Conservation (phyloP, 73 alveolate genomes). For the Blepharisma stoltei region DNA sequence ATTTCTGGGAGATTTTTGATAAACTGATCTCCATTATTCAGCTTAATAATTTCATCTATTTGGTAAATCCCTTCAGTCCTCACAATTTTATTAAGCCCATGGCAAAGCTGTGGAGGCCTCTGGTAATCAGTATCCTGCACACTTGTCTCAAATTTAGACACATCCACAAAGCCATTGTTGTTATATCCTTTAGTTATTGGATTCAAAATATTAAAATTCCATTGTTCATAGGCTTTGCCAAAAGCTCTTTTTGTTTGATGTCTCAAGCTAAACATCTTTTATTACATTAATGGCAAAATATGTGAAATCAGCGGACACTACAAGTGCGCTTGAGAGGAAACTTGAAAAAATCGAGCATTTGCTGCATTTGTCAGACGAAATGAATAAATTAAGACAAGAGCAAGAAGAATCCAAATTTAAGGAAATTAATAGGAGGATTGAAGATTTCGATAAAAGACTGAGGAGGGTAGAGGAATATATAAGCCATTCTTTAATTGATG, state of each 20-base stretch:
- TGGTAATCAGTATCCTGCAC: too few relatives aligned
- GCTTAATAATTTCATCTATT: conserved; percentile 29
- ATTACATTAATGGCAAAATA: not conserved
- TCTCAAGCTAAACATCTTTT: too few relatives aligned
- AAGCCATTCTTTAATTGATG: not conserved
- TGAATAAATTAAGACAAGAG: not conserved
- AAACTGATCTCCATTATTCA: conserved; percentile 41
- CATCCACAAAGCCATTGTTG: too few relatives aligned
- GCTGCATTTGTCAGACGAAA: conserved; percentile 1
- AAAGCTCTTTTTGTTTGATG: too few relatives aligned
- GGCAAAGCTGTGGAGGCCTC: conserved; percentile 1
- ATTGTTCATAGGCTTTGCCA: too few relatives aligned
- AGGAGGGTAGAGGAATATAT: not conserved
- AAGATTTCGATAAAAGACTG: conserved; percentile 9
- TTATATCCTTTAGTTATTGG: too few relatives aligned
- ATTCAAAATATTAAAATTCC: too few relatives aligned
- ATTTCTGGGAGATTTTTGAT: conserved; percentile 29
- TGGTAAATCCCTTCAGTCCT: conserved; percentile 44
- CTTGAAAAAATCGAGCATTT: conserved; percentile 18
- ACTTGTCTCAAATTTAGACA: too few relatives aligned
- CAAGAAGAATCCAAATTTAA: conserved; percentile 2
- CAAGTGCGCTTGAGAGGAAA: not conserved
- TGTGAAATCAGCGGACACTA: not conserved
- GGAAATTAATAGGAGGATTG: conserved; percentile 14
- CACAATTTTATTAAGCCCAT: not conserved